Evolutionary conservation across 2,329 filamentous ascomycete species (phyloP), one percentile per base, ranked within the genome.

Genomic region (Acephala macrosclerotiorum): DNA sequence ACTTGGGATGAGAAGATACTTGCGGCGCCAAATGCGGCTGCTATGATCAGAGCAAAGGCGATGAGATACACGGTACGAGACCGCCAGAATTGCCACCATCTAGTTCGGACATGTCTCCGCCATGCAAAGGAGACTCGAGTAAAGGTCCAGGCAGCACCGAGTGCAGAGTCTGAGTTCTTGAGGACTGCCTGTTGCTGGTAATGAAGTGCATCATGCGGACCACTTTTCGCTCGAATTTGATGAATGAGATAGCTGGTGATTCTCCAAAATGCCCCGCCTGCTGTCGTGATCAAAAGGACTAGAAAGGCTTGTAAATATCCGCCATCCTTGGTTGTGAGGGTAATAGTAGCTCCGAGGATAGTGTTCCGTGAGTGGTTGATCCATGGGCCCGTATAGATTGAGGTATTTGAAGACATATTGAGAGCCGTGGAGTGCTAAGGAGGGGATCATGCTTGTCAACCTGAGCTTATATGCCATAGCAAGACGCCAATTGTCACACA

Each of bases 1-100:
- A 68, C 63, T 53, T 64, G 60, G 11, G 66, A 66, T 7, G 66
- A 64, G 47, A 68, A 65, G 16, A 68, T 64, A 51, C 42, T 40
- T 40, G 66, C 66, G 14, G 36, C 55, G 8, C 53, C 53, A 42
- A 66, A 68, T 45, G 22, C 51, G 3, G 45, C 38, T 16, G 29
- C 26, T 33, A 64, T 58, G n/a, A 64, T 8, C 5, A 51, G n/a
- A 18, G 38, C 25, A 8, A 60, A 20, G 7, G 26, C 26, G 8
- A 60, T 36, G 42, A 60, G 29, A 47, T 42, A 35, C 11, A 49
- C 16, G 4, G 29, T 60, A 9, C 45, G 45, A 4, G 45, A 49
- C 1, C 12, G 22, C 45, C 45, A 49, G 26, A 35, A 20, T 12
- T 60, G 22, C 57, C 57, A 59, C 20, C 36, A 35, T 35, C 25